Evolutionary conservation across 169 alveolate species (phyloP).

Genomic region (Cryptosporidium baileyi): DNA sequence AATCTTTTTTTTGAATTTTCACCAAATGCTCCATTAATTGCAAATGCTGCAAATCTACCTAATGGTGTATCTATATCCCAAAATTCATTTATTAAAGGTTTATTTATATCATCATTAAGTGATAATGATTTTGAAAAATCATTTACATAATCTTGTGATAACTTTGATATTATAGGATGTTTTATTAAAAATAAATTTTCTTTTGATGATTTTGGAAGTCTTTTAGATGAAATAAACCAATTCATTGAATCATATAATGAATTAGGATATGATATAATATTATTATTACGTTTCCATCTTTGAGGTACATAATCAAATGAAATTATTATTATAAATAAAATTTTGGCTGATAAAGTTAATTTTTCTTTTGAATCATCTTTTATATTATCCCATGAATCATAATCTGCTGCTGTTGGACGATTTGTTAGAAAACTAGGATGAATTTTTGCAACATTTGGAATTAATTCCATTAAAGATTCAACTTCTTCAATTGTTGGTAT

Average conservation of each 20-base stretch:
- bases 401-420: slow-evolving; percentile 67
- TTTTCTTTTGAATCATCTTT: neutral
- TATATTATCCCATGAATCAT: slow-evolving; percentile 56
- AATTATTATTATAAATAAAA: slow-evolving; percentile 16
- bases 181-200: slow-evolving; percentile 19
- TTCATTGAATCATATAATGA: slow-evolving; percentile 35
- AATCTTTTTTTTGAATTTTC: slow-evolving; percentile 52
- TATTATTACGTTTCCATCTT: slow-evolving; percentile 24
- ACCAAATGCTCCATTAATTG: slow-evolving; percentile 65
- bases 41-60: slow-evolving; percentile 63
- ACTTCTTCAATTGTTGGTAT: slow-evolving; percentile 43
- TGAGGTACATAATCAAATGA: slow-evolving; percentile 50
- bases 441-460: slow-evolving; percentile 62
- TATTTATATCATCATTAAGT: neutral
- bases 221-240: slow-evolving; percentile 26
- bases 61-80: slow-evolving; percentile 53
- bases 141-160: slow-evolving; percentile 7
- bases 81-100: slow-evolving; percentile 19
- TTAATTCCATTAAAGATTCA: slow-evolving; percentile 50
- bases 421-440: slow-evolving; percentile 60
- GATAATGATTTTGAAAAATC: neutral
- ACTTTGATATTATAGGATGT: slow-evolving; percentile 9
- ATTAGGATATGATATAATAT: slow-evolving; percentile 2
- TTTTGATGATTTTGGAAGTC: slow-evolving; percentile 46
- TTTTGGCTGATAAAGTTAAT: slow-evolving; percentile 36